Evolutionary conservation across 768 basidiomycete genomes (phyloP).

Genomic region (Coprinopsis marcescibilis): DNA sequence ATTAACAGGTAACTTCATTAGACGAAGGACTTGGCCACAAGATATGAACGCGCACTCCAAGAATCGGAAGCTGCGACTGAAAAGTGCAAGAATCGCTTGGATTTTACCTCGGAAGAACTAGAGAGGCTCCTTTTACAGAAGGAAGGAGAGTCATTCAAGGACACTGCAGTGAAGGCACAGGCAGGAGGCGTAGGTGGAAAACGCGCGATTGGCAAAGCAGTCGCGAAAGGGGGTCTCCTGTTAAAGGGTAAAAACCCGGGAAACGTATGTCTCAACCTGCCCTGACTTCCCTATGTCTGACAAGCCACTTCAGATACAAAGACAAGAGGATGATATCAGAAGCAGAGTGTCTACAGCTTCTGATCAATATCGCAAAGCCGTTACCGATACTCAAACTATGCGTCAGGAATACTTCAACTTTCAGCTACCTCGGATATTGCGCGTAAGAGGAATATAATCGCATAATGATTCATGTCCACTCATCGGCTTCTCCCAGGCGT

Average conservation of each 20-base stretch:
- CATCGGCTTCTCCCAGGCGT: constrained; percentile 40
- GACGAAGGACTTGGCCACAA: constrained; percentile 86
- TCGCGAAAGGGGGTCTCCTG: constrained; percentile 83
- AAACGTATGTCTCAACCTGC: constrained; percentile 44
- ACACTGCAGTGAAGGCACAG: constrained; percentile 64
- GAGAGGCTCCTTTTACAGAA: constrained; percentile 90
- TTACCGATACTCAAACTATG: constrained; percentile 82
- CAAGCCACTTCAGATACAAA: constrained; percentile 57
- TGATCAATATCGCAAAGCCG: constrained; percentile 86
- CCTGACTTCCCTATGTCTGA: constrained; percentile 7
- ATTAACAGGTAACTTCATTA: constrained; percentile 22
- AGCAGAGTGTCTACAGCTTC: constrained; percentile 78
- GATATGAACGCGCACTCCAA: constrained; percentile 83
- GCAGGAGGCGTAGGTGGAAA: constrained; percentile 63
- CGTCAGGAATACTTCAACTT: constrained; percentile 98
- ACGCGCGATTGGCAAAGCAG: constrained; percentile 84
- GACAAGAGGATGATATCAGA: constrained; percentile 93
- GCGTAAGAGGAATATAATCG: constrained; percentile 52
- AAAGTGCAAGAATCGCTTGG: constrained; percentile 82
- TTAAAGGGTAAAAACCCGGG: constrained; percentile 92
- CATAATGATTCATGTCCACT: neutral
- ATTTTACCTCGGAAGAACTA: constrained; percentile 87
- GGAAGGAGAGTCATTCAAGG: constrained; percentile 89
- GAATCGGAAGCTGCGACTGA: constrained; percentile 86
- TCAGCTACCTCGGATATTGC: constrained; percentile 87